Conservation (phyloP, 1,284 basidiomycete genomes). For the Grifola frondosa region DNA sequence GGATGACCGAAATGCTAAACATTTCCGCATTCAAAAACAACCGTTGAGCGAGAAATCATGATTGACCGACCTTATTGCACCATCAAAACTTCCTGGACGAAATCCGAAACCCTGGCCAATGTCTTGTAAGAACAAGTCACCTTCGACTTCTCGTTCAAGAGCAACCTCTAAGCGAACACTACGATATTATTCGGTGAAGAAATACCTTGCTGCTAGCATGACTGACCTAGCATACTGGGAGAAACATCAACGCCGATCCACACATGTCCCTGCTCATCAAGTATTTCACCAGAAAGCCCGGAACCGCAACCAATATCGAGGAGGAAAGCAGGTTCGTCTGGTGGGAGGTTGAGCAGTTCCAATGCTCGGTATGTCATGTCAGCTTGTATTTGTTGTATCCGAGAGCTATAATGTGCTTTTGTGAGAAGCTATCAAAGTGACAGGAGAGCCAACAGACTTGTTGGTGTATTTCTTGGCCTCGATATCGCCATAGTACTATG, state of each 20-base stretch:
- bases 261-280: constrained; percentile 91
- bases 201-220: neutral
- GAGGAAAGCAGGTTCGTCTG: constrained; percentile 76
- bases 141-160: constrained; percentile 89
- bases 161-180: constrained; percentile 74
- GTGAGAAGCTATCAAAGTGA: neutral
- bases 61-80: constrained; percentile 82
- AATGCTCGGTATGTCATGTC: constrained; percentile 97
- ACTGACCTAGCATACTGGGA: constrained; percentile 92
- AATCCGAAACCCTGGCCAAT: constrained; percentile 95
- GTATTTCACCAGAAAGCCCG: constrained; percentile 96
- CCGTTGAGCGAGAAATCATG: neutral
- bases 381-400: constrained; percentile 95
- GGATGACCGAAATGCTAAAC: constrained; percentile 90
- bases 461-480: constrained; percentile 97
- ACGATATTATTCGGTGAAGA: neutral
- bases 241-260: constrained; percentile 97
- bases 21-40: no score
- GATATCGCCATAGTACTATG: constrained; percentile 92
- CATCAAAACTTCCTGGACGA: constrained; percentile 95
- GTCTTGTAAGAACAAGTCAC: constrained; percentile 90
- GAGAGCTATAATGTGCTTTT: constrained; percentile 57
- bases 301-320: constrained; percentile 98
- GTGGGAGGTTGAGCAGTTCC: constrained; percentile 85
- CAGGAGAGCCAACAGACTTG: constrained; percentile 60